Evolutionary conservation across 176 grass and related monocot species (phyloP), one percentile per base, ranked within the genome.

Genomic region (Puccinellia tenuiflora): DNA sequence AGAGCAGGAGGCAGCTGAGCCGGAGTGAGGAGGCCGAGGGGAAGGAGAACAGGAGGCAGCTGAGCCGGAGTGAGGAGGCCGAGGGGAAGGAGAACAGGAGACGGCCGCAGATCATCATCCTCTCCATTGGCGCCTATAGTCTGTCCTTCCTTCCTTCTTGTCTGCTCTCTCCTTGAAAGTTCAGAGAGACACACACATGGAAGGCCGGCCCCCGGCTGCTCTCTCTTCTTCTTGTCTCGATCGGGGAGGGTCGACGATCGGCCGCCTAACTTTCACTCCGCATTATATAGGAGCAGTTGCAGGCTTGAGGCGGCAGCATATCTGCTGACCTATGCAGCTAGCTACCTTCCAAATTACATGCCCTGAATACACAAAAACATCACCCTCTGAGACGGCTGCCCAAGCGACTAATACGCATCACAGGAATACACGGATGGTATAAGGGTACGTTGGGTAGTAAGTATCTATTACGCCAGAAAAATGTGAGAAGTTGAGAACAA

Each of bases 1-100:
- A 85, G 47, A 89, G 83, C 12, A 42, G 60, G 83, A 81, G 40
- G 78, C 55, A 81, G 60, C 60, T 9, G 75, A 86, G 34, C 71
- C 42, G 81, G 21, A 83, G 46, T 35, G 60, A 78, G 75, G n/a
- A 47, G 24, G 25, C 3, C 64, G 40, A 86, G 29, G 43, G 55
- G 21, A 37, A 24, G 25, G 37, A 9, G 73, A 70, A 46, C 38
- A 83, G 16, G 51, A 81, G 40, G 78, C 55, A 81, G 60, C 60
- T 9, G 75, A 86, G 34, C 71, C 42, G 81, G 21, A 83, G 46
- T 35, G 60, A 78, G 75, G n/a, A 47, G 24, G 25, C 3, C 64
- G 40, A 86, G 29, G 43, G 55, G 21, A 37, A 24, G 25, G 37
- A 9, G 73, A 70, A 46, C 38, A 83, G 16, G 51, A 13, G 9